A percentile compares a stretch with the other conserved stretches of the same genome.
Conservation (phyloP, 2,329 filamentous ascomycete species). For the Neoascochyta sp. region DNA sequence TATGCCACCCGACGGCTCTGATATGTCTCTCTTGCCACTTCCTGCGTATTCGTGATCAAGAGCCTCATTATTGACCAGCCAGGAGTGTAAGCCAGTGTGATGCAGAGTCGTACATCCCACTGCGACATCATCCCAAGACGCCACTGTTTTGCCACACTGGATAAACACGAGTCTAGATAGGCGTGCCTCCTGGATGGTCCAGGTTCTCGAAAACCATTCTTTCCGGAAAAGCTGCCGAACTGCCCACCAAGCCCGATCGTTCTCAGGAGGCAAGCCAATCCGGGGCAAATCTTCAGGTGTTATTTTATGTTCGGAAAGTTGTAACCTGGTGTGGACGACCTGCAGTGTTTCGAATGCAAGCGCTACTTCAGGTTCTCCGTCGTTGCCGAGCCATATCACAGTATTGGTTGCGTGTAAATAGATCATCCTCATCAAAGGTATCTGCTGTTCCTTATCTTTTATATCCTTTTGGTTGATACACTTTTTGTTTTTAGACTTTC, state of each 20-base stretch:
- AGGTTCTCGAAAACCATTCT: constrained; percentile 21
- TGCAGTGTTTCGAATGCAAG: constrained; percentile 17
- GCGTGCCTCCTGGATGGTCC: constrained; percentile 24
- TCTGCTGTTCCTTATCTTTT: constrained; percentile 22
- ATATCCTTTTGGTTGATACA: constrained; percentile 20
- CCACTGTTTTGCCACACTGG: constrained; percentile 14
- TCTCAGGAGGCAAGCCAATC: constrained; percentile 10
- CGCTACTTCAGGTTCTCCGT: constrained; percentile 9
- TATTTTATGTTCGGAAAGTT: constrained; percentile 13
- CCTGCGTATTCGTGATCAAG: constrained; percentile 3
- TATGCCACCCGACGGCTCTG: constrained; percentile 5
- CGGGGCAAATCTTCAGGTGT: constrained; percentile 14
- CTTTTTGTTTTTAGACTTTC: no score
- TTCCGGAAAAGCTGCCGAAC: constrained; percentile 14
- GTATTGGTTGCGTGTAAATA: constrained; percentile 26
- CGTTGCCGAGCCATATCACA: constrained; percentile 27
- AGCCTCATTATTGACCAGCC: constrained; percentile 5
- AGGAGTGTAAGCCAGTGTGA: constrained; percentile 9
- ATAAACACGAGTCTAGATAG: constrained; percentile 16
- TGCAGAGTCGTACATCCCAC: constrained; percentile 14
- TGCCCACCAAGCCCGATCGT: constrained; percentile 12
- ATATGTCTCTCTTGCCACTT: background rate
- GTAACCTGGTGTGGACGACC: constrained; percentile 9
- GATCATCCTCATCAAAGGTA: constrained; percentile 23
- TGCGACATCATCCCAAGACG: constrained; percentile 20